Base-by-base conservation (phyloP, 306 rosid genomes). In the Oemleria cerasiformis region DNA sequence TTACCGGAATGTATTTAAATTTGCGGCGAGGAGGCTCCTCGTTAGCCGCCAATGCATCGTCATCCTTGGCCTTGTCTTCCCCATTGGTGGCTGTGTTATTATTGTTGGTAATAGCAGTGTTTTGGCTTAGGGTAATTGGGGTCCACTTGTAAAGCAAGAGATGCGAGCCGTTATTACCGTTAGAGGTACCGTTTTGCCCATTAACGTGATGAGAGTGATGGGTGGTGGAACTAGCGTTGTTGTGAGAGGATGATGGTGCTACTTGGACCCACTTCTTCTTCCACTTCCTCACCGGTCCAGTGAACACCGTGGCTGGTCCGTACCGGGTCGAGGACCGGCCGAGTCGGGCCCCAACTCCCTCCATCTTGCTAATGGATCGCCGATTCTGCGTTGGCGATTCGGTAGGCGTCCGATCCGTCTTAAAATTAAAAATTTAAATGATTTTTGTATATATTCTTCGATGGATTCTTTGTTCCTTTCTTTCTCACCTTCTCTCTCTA, bases 231-330 rank as follows among this genome's bases (percentile, higher is more conserved):
- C 55, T 16, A 49, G 55, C 50, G 50, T 45, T 12, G 39, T 23
- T 23, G 62, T 23, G 34, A 63, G 50, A 60, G n/a, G 98, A 82
- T 1, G 97, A 82, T 3, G 96, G 85, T 1, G 96, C 65, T 7
- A 89, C 90, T 84, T 87, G 96, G 83, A 94, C 85, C 99, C 99
- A 94, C 74, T 86, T 91, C 99, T 87, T 94, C 97, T 87, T 94
- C 99, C 99, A 94, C 87, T 75, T 91, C 88, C 99, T 77, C 13
- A 94, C 99, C 76, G 99, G 96, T 5, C 99, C 97, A 23, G 75
- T 94, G 86, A 94, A 94, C 61, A 94, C 99, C 68, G 99, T 91
- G 41, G 97, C 88, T 70, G 97, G 99, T 62, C 96, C 97, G 73
- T 94, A 91, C 30, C 99, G 93, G 75, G 97, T 90, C 72, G 98